A percentile compares a stretch with the other conserved stretches of the same genome.
phyloP scores from a whole-genome alignment of 116 monocot genomes.

The Iris pallida region DNA sequence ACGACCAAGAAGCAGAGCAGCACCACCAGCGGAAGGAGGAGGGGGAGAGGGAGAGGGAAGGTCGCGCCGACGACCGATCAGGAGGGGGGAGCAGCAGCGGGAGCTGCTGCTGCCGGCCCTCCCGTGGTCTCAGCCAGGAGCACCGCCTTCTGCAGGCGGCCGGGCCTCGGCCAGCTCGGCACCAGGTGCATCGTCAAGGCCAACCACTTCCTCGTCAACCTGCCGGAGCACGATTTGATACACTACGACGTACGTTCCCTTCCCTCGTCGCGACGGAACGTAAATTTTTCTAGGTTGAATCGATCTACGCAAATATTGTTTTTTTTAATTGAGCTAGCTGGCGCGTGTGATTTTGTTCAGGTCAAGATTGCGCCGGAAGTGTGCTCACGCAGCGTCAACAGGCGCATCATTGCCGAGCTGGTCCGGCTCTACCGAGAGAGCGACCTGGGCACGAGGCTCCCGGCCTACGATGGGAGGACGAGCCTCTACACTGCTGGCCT shows the following conservation, averaged over 20 bases:
- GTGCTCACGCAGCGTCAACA: conserved; percentile 28
- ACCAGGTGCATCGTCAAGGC: conserved; percentile 73
- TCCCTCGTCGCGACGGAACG: not conserved
- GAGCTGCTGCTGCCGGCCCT: conserved; percentile 15
- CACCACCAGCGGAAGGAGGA: conserved; percentile 34
- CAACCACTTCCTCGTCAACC: conserved; percentile 69
- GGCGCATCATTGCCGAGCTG: conserved; percentile 39
- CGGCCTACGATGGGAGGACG: conserved; percentile 65
- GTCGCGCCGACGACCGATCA: not conserved
- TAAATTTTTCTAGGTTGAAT: no score
- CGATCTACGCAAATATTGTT: no score
- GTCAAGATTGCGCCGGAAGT: conserved; percentile 48
- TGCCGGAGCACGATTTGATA: conserved; percentile 65
- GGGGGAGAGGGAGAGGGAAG: conserved; percentile 22
- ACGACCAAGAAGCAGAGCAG: not conserved
- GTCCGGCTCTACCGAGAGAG: conserved; percentile 42
- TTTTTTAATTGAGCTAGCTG: not conserved
- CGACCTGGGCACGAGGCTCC: conserved; percentile 41
- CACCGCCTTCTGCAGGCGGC: conserved; percentile 45
- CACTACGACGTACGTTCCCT: conserved; percentile 90
- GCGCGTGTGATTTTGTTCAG: conserved; percentile 13
- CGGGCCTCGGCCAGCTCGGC: conserved; percentile 58
- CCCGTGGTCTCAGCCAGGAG: conserved; percentile 40
- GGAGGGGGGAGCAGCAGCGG: not conserved
- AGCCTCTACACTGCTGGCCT: conserved; percentile 55